A percentile compares a stretch with the other conserved stretches of the same genome.
phyloP scores from a whole-genome alignment of 139 green algal genomes.

The Chlorella sp. region DNA sequence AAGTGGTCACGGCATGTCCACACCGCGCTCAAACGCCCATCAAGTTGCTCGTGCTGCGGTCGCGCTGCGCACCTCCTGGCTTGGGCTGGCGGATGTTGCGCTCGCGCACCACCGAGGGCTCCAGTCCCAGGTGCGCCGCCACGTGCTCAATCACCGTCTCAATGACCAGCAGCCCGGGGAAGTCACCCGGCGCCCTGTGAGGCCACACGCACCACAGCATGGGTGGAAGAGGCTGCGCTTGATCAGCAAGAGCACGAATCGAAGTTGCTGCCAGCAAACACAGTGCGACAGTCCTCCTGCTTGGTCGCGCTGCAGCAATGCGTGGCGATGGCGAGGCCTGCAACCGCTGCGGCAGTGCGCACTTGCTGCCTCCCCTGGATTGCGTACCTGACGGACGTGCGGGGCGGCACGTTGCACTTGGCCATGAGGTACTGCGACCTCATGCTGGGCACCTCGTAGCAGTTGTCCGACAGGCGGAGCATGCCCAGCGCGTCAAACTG shows the following conservation, averaged over 20 bases:
- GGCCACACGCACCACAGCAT: not conserved
- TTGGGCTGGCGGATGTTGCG: slow-evolving; percentile 10
- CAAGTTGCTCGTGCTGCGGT: not conserved
- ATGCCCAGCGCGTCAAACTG: slow-evolving; percentile 9
- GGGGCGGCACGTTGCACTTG: slow-evolving; percentile 25
- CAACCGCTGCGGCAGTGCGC: too few species aligned
- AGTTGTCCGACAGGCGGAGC: not conserved
- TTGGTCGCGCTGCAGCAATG: too few species aligned
- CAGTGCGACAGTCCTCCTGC: too few species aligned
- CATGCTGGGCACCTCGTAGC: slow-evolving; percentile 22
- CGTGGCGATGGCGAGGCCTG: too few species aligned
- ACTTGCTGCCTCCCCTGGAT: too few species aligned
- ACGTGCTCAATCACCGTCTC: slow-evolving; percentile 47
- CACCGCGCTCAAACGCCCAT: too few species aligned
- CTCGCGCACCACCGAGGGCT: slow-evolving; percentile 13
- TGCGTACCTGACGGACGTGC: slow-evolving; percentile 26
- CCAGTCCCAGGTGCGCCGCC: slow-evolving; percentile 19
- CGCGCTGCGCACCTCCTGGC: not conserved
- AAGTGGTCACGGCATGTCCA: too few species aligned
- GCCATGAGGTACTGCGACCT: slow-evolving; percentile 11
- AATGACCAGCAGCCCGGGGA: slow-evolving; percentile 20
- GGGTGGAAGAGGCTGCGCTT: not conserved
- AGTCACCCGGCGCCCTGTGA: slow-evolving; percentile 5
- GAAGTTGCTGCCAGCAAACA: too few species aligned
- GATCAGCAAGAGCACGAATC: too few species aligned